A percentile compares a stretch with the other conserved stretches of the same genome.
phyloP scores from a whole-genome alignment of 768 basidiomycete genomes.

The Amanita pallidorosea region DNA sequence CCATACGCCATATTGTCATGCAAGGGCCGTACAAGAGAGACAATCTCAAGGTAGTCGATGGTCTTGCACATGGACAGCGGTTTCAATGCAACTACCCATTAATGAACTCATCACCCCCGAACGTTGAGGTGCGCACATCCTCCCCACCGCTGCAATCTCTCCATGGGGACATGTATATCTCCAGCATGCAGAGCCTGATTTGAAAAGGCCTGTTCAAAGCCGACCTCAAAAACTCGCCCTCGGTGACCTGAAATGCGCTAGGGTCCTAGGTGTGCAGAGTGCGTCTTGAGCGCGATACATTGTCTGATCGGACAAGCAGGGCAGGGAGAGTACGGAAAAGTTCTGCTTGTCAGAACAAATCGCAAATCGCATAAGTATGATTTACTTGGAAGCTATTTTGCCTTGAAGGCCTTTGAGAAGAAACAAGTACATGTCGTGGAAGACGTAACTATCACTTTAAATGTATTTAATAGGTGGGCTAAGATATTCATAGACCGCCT shows the following conservation, averaged over 20 bases:
- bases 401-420: constrained; percentile 34
- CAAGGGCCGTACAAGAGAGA: background rate
- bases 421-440: constrained; percentile 21
- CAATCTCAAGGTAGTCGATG: background rate
- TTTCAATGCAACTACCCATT: background rate
- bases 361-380: constrained; percentile 20
- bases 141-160: background rate
- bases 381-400: constrained; percentile 26
- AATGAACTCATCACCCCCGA: background rate
- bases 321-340: constrained; percentile 28
- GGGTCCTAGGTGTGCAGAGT: constrained; percentile 23
- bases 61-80: background rate
- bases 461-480: background rate
- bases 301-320: constrained; percentile 18
- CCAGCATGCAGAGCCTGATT: background rate
- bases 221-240: constrained; percentile 26
- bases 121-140: background rate
- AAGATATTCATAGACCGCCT: constrained; percentile 11
- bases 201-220: constrained; percentile 18
- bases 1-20: background rate
- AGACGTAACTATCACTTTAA: background rate
- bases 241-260: constrained; percentile 30
- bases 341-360: constrained; percentile 28
- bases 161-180: background rate
- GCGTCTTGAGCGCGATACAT: background rate